Percentiles rank a stretch among this genome's conserved stretches.
phyloP scores from a whole-genome alignment of 108 stramenopile species.

The Hondaea fermentalgiana region DNA sequence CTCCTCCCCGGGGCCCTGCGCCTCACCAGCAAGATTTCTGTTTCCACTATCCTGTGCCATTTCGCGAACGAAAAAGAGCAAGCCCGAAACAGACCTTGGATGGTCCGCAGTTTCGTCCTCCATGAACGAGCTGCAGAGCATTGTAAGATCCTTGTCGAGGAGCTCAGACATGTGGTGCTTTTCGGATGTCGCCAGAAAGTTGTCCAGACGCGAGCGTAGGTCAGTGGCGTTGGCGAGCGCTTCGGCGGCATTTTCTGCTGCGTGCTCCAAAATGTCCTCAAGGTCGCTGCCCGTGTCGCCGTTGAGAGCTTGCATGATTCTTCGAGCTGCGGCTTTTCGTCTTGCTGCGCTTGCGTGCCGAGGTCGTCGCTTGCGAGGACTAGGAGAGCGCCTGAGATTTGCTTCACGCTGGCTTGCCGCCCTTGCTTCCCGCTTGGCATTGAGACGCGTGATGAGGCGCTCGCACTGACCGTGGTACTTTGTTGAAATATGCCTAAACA shows the following conservation, averaged over 20 bases:
- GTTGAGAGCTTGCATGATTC: background rate
- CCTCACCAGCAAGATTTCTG: too few species aligned
- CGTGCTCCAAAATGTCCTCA: background rate
- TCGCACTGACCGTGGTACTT: background rate
- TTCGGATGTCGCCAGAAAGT: background rate
- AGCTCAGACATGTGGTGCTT: background rate
- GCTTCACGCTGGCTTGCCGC: background rate
- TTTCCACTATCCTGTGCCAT: background rate
- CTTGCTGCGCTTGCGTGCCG: background rate
- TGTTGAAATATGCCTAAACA: background rate
- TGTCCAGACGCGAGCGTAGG: background rate
- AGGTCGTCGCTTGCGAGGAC: background rate
- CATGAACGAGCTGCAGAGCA: background rate
- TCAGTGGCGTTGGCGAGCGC: background rate
- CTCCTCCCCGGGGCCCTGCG: background rate
- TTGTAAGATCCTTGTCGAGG: background rate
- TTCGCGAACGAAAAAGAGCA: background rate
- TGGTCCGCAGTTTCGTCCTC: background rate
- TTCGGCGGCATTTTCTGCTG: background rate
- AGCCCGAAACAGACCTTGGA: background rate
- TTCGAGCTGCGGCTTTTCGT: background rate
- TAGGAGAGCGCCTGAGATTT: background rate
- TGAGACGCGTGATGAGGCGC: background rate
- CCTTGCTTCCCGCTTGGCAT: background rate
- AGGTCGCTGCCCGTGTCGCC: background rate